phyloP scores from a whole-genome alignment of 2,329 filamentous ascomycete genomes.

The Cercospora nicotianae region DNA sequence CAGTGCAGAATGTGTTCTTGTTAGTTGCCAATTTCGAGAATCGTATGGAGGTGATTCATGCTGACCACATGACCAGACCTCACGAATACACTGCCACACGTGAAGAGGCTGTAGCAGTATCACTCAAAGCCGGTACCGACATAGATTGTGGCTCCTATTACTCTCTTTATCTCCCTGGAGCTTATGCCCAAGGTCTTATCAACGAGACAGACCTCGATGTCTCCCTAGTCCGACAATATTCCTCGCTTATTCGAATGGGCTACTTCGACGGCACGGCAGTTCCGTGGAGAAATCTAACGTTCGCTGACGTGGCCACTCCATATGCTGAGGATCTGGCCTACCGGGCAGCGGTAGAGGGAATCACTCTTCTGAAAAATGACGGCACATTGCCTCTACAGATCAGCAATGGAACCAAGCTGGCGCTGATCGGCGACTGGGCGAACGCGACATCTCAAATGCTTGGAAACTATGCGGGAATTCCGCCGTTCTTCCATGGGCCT shows the following conservation, averaged over 20 bases:
- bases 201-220: constrained; percentile 51
- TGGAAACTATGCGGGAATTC: constrained; percentile 59
- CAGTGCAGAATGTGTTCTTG: constrained; percentile 56
- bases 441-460: constrained; percentile 59
- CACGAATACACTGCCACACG: constrained; percentile 47
- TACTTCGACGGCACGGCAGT: constrained; percentile 56
- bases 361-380: constrained; percentile 56
- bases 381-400: constrained; percentile 48
- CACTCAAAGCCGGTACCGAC: constrained; percentile 55
- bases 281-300: constrained; percentile 56
- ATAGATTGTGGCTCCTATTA: constrained; percentile 45
- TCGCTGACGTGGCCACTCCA: constrained; percentile 57
- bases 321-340: constrained; percentile 57
- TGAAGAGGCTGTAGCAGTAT: constrained; percentile 50
- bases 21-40: not conserved
- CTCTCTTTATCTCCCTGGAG: constrained; percentile 23
- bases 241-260: constrained; percentile 56
- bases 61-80: constrained; percentile 30
- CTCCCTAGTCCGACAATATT: constrained; percentile 55
- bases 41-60: not conserved
- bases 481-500: constrained; percentile 58
- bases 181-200: constrained; percentile 46
- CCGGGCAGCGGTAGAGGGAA: constrained; percentile 51
- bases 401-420: constrained; percentile 46
- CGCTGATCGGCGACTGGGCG: constrained; percentile 60